These are phyloP conservation scores for Sporothrix humicola DNA, from an alignment of 2,329 filamentous ascomycete genomes.

Conservation along the genomic window DNA sequence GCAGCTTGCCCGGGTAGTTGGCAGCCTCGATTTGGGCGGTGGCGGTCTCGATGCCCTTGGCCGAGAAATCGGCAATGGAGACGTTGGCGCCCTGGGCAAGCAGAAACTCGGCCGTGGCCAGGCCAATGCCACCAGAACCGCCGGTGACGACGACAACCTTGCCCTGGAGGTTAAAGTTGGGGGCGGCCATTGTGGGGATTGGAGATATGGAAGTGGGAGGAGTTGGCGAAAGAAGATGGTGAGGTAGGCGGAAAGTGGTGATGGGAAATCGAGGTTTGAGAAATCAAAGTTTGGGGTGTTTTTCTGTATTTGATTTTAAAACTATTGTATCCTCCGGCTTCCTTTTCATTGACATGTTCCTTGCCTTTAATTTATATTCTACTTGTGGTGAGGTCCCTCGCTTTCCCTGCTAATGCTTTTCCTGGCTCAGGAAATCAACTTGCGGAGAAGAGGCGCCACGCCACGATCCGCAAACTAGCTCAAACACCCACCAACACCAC, in stretches of 20 bases:
- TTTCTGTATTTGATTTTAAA: background rate
- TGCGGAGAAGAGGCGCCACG: background rate
- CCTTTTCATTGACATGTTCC: background rate
- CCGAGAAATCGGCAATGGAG: conserved; percentile 40
- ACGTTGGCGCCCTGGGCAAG: conserved; percentile 50
- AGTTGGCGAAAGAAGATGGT: background rate
- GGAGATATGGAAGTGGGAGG: background rate
- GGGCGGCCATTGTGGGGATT: conserved; percentile 7
- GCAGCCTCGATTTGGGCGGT: conserved; percentile 12
- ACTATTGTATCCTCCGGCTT: background rate
- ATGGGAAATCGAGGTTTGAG: background rate
- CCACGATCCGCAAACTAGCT: conserved; percentile 1
- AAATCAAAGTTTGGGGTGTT: too few relatives aligned
- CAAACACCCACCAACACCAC: too few relatives aligned
- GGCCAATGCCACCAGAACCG: conserved; percentile 53
- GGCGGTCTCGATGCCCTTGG: conserved; percentile 41
- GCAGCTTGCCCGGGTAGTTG: background rate
- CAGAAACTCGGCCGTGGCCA: conserved; percentile 51
- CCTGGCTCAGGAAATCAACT: conserved; percentile 3
- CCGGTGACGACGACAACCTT: conserved; percentile 56
- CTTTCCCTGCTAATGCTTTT: conserved; percentile 14
- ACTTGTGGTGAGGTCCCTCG: background rate
- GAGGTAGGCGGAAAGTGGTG: background rate
- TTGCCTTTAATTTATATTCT: background rate
- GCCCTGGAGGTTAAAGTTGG: conserved; percentile 24